Percentiles rank a stretch among this genome's conserved stretches.
Conservation (phyloP, 2,329 filamentous ascomycete species). For the Daldinia sp. region DNA sequence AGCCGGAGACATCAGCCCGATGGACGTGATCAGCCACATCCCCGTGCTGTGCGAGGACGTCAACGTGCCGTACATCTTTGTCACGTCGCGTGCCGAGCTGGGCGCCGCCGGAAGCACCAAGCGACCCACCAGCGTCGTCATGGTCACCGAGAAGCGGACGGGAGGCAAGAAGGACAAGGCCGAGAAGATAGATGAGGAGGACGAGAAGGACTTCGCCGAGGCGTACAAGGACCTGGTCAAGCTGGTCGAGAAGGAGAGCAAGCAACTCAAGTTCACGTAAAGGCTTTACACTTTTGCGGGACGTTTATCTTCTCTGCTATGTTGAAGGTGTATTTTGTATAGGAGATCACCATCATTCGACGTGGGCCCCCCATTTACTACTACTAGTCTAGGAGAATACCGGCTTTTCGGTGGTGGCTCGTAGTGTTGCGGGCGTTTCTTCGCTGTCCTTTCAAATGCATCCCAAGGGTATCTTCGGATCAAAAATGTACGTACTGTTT, state of each 20-base stretch:
- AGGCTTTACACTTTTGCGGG: slow-evolving; percentile 35
- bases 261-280: slow-evolving; percentile 66
- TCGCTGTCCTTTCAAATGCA: slow-evolving; percentile 22
- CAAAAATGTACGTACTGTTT: slow-evolving; percentile 42
- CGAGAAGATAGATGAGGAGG: slow-evolving; percentile 61
- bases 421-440: slow-evolving; percentile 19
- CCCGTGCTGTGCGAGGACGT: slow-evolving; percentile 98
- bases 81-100: slow-evolving; percentile 90
- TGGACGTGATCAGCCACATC: slow-evolving; percentile 98
- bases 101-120: slow-evolving; percentile 95
- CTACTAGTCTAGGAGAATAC: slow-evolving; percentile 2
- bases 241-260: slow-evolving; percentile 73
- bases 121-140: slow-evolving; percentile 94
- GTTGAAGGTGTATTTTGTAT: not conserved
- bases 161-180: slow-evolving; percentile 54
- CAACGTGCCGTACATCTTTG: slow-evolving; percentile 96
- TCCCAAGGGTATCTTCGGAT: slow-evolving; percentile 33
- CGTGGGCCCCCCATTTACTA: not conserved
- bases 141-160: slow-evolving; percentile 74
- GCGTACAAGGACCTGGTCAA: slow-evolving; percentile 74
- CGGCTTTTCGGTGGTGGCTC: not conserved
- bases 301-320: not conserved
- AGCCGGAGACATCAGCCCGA: slow-evolving; percentile 96
- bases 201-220: slow-evolving; percentile 71
- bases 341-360: slow-evolving; percentile 9